Conservation (phyloP, 176 grass and related monocot species). For the Oryza australiensis region DNA sequence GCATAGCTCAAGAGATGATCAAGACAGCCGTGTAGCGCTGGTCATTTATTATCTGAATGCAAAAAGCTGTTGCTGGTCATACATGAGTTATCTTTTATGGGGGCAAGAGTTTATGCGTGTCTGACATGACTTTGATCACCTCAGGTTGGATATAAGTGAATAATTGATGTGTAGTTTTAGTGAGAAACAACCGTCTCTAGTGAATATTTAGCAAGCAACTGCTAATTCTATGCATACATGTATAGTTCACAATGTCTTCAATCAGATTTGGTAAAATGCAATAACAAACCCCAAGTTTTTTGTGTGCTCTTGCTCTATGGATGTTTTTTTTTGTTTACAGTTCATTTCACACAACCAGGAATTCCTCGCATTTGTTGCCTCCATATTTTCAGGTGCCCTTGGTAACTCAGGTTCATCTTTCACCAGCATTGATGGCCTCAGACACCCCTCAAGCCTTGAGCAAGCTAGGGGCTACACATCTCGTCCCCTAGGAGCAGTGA, state of each 20-base stretch:
- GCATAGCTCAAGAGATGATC: background rate
- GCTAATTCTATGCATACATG: background rate
- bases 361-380: background rate
- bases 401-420: slow-evolving; percentile 21
- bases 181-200: background rate
- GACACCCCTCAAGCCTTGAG: slow-evolving; percentile 6
- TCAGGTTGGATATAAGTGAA: background rate
- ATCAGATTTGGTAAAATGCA: background rate
- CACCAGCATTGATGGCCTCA: slow-evolving; percentile 1
- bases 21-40: background rate
- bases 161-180: background rate
- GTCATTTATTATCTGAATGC: background rate
- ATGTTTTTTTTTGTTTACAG: background rate
- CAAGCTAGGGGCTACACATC: slow-evolving; percentile 31
- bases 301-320: background rate
- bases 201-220: background rate
- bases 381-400: slow-evolving; percentile 39
- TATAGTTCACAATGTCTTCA: background rate
- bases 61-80: background rate
- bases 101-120: background rate
- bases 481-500: slow-evolving; percentile 24
- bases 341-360: background rate
- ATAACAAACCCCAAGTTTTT: background rate
- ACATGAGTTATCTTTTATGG: background rate
- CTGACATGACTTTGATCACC: background rate